Evolutionary conservation across 2,329 filamentous ascomycete genomes (phyloP), one percentile per base, ranked within the genome.

Genomic region (Blumeriella jaapii): DNA sequence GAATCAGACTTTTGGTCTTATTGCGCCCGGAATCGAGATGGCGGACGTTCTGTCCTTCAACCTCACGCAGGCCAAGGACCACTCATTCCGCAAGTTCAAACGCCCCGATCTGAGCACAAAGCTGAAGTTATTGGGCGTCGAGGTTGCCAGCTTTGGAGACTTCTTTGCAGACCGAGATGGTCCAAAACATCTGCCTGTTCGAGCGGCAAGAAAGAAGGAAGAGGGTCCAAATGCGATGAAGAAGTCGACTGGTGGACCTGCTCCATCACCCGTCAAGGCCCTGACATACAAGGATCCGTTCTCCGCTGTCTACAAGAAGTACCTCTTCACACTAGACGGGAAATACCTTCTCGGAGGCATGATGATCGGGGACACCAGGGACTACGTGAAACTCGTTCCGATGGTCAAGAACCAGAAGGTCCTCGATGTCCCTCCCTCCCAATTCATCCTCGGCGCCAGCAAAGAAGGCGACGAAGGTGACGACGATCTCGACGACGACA

Each of bases 341-440:
- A 93, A 93, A 56, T 89, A 89, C 51, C 64, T 94, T 1, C 71
- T 94, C 0, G 86, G 86, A n/a, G 87, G 86, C 3, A 94, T 94
- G 84, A 93, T 94, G 84, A 91, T 94, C 42, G 87, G 86, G 24
- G 86, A 94, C 52, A 93, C 84, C 0, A 80, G 73, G 44, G 86
- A 94, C 61, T 94, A 93, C 53, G 72, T 93, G 60, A 93, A 89
- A 57, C 62, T 94, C 14, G 82, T 93, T 1, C 81, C 83, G 1
- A 76, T 93, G 67, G 84, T 91, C 36, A 93, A 87, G 62, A 78
- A 73, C 46, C 81, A 85, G 54, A 93, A 87, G 55, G 65, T 68
- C 42, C 67, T 94, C 1, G 82, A 93, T 10, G 64, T 84, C 0
- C 74, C 83, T 0, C 86, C 86, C 0, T 75, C 79, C 31, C 76